Evolutionary conservation across 257 asterid species (phyloP).

Genomic region (Oldenlandia corymbosa): DNA sequence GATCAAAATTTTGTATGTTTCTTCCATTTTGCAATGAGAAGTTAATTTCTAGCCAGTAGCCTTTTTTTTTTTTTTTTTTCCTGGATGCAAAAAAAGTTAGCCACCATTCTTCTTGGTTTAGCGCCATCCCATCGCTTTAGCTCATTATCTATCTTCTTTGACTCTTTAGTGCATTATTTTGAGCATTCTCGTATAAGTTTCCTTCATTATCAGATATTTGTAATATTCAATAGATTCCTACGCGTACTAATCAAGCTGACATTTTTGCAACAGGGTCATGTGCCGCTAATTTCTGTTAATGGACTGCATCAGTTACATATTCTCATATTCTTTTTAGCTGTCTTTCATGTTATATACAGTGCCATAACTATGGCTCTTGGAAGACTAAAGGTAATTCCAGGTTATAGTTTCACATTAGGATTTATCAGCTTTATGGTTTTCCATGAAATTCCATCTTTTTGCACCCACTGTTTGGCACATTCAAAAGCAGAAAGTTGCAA

Average conservation of each 20-base stretch:
- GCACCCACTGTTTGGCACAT: background rate
- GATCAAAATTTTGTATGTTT: background rate
- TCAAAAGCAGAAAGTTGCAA: background rate
- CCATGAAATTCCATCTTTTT: background rate
- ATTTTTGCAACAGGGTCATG: constrained; percentile 45
- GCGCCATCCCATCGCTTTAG: background rate
- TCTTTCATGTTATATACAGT: constrained; percentile 72
- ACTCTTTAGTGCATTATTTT: background rate
- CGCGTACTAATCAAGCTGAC: constrained; percentile 11
- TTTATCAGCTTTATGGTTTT: background rate
- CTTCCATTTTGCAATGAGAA: background rate
- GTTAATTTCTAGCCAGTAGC: background rate
- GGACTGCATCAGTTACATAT: constrained; percentile 91
- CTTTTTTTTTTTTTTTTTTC: background rate
- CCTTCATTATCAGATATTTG: background rate
- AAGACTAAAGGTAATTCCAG: constrained; percentile 60
- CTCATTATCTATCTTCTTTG: background rate
- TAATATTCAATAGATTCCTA: background rate
- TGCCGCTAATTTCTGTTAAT: constrained; percentile 56
- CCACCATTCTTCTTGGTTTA: background rate
- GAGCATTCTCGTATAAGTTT: background rate
- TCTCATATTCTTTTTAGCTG: constrained; percentile 88
- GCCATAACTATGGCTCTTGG: constrained; percentile 89
- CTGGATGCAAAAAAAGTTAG: background rate
- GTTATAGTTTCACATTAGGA: too few relatives aligned